Base-by-base conservation (phyloP, 306 rosid genomes). In the Vachellia pachyceras region DNA sequence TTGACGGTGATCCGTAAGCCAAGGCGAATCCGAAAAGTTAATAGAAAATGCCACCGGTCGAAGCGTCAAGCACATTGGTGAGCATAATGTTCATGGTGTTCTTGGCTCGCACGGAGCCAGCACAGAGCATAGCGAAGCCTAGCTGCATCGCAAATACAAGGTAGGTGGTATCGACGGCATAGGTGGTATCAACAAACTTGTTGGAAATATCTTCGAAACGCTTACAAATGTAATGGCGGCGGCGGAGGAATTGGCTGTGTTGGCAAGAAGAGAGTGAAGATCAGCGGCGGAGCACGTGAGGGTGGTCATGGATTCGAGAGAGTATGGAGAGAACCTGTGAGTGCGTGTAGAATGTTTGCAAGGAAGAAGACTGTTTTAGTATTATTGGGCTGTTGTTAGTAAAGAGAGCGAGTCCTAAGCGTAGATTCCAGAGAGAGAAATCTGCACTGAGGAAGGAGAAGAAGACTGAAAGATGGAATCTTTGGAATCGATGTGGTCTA, bases 81-180 rank as follows among this genome's bases (percentile, higher is more conserved):
- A 89, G 84, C 92, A 89, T 86, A 5, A 89, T 89, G 72, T 89
- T 89, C 92, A 89, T 79, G 67, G 90, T 89, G 79, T 88, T 88
- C 23, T 88, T 88, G 18, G 88, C 90, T 0, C 88, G 86, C 0
- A 86, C 92, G 1, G 90, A 89, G 0, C 92, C 90, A 0, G 92
- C 92, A 36, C 92, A 89, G 10, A 89, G 84, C 90, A 86, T 89
- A 6, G 90, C 92, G 15, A 89, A 89, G n/a, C 90, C 92, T 3
- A 89, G 77, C 70, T 89, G 92, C 92, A 86, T 89, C 17, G 90
- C 80, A 3, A 89, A 89, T 0, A 89, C 92, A 10, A 89, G 88
- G 69, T 80, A 88, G 1, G 89, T 85, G 73, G 36, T 88, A 75
- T 88, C 89, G 3, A 88, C 69, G 0, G 92, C 88, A 9, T 86